Conservation (phyloP, 2,329 filamentous ascomycete genomes). For the Orbilia oligospora region DNA sequence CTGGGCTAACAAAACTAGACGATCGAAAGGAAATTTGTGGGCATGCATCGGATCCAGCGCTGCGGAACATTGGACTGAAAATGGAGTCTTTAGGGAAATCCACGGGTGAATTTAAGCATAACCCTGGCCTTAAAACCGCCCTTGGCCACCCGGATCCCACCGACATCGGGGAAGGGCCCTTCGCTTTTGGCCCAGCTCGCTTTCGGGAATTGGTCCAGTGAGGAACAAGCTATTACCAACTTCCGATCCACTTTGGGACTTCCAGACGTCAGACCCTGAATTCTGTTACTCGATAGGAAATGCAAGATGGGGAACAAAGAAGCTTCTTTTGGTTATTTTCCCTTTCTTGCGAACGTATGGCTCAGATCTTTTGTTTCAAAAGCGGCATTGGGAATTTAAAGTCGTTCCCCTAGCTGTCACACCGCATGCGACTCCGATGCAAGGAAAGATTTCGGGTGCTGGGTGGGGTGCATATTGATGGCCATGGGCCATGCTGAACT, state of each 20-base stretch:
- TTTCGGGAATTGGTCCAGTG: slow-evolving; percentile 42
- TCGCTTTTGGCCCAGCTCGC: slow-evolving; percentile 9
- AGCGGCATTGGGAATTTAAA: neutral
- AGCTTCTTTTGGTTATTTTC: slow-evolving; percentile 51
- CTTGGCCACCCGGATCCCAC: slow-evolving; percentile 56
- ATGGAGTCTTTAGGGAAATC: neutral
- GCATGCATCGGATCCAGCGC: slow-evolving; percentile 51
- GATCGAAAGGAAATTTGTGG: slow-evolving; percentile 19
- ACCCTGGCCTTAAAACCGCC: slow-evolving; percentile 19
- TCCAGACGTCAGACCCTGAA: slow-evolving; percentile 34
- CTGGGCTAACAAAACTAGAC: slow-evolving; percentile 16
- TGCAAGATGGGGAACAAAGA: slow-evolving; percentile 33
- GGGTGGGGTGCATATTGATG: slow-evolving; percentile 47
- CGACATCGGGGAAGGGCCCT: slow-evolving; percentile 51
- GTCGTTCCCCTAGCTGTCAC: slow-evolving; percentile 6
- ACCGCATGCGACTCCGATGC: slow-evolving; percentile 41
- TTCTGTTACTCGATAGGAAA: slow-evolving; percentile 52
- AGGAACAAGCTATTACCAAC: slow-evolving; percentile 57
- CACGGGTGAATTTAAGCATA: slow-evolving; percentile 46
- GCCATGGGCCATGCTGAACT: slow-evolving; percentile 1
- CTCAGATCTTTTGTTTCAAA: slow-evolving; percentile 33
- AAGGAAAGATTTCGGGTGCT: slow-evolving; percentile 46
- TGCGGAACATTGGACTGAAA: slow-evolving; percentile 24
- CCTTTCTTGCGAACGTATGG: neutral
- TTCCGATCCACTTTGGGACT: slow-evolving; percentile 41